phyloP scores from a whole-genome alignment of 1,139 yeast genomes.

The Saccharomyces hybrid region DNA sequence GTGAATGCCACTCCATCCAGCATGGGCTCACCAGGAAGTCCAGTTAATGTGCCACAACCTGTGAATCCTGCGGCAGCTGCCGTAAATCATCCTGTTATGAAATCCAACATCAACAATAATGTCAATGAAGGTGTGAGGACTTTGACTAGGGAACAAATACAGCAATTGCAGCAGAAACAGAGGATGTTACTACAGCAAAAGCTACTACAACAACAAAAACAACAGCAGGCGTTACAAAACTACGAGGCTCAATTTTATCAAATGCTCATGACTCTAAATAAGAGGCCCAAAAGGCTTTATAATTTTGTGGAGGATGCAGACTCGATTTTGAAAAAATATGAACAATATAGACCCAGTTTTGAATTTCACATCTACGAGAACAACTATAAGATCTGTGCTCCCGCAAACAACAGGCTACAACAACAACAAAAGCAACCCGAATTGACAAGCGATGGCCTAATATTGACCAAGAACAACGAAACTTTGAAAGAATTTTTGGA shows the following conservation, averaged over 20 bases:
- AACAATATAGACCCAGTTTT: conserved; percentile 70
- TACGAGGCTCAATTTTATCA: conserved; percentile 38
- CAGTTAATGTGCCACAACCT: conserved; percentile 7
- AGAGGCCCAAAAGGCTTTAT: conserved; percentile 40
- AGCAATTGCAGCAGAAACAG: conserved; percentile 26
- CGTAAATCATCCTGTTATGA: not conserved
- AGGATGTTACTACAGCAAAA: conserved; percentile 32
- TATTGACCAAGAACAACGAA: conserved; percentile 75
- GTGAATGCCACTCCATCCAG: not conserved
- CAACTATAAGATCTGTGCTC: conserved; percentile 52
- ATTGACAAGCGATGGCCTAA: conserved; percentile 49
- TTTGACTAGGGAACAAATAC: conserved; percentile 16
- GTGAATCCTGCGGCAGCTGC: not conserved
- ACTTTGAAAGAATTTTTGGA: conserved; percentile 70
- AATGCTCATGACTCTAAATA: conserved; percentile 26
- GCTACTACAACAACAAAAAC: conserved; percentile 34
- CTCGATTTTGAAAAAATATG: conserved; percentile 67
- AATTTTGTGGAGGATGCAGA: conserved; percentile 65
- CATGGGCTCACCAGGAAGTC: conserved; percentile 8
- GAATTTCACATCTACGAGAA: conserved; percentile 87
- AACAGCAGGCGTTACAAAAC: conserved; percentile 38
- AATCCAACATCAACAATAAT: conserved; percentile 1
- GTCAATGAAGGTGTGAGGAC: conserved; percentile 14
- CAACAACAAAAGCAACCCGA: conserved; percentile 30
- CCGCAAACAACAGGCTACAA: conserved; percentile 34